These are phyloP conservation scores for Trametes cubensis DNA, from an alignment of 768 basidiomycete genomes.

Conservation along the genomic window DNA sequence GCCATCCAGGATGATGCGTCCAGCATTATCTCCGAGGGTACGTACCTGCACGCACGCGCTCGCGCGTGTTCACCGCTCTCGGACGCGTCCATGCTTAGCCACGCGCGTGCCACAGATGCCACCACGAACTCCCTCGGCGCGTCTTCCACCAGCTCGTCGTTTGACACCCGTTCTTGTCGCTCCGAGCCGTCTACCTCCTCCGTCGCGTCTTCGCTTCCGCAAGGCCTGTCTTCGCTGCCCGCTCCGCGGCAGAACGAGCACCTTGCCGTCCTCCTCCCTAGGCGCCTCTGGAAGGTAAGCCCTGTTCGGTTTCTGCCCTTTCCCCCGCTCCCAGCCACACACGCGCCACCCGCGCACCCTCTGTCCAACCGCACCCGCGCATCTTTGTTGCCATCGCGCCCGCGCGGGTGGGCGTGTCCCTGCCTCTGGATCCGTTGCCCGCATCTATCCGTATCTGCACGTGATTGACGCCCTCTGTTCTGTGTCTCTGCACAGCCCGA, in stretches of 20 bases:
- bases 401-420: constrained; percentile 2
- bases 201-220: constrained; percentile 16
- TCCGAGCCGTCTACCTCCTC: constrained; percentile 30
- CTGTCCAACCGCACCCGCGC: not conserved
- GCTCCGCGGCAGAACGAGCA: constrained; percentile 58
- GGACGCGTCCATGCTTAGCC: constrained; percentile 13
- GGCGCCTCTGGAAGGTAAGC: constrained; percentile 69
- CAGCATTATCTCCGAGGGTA: constrained; percentile 22
- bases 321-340: not conserved
- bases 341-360: too few species aligned
- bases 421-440: not conserved
- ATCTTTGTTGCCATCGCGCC: constrained; percentile 18
- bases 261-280: constrained; percentile 73
- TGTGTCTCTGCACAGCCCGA: constrained; percentile 53
- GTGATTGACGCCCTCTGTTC: constrained; percentile 24
- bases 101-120: constrained; percentile 11
- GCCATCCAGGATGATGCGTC: constrained; percentile 18
- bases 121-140: constrained; percentile 30
- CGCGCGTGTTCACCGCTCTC: not conserved
- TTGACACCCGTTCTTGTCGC: constrained; percentile 30
- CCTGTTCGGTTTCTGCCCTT: not conserved
- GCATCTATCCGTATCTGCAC: constrained; percentile 16
- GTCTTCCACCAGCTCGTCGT: constrained; percentile 30
- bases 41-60: not conserved
- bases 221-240: constrained; percentile 16